A percentile compares a stretch with the other conserved stretches of the same genome.
phyloP scores from a whole-genome alignment of 2,329 filamentous ascomycete genomes.

The Ceratocystis eucalypticola region DNA sequence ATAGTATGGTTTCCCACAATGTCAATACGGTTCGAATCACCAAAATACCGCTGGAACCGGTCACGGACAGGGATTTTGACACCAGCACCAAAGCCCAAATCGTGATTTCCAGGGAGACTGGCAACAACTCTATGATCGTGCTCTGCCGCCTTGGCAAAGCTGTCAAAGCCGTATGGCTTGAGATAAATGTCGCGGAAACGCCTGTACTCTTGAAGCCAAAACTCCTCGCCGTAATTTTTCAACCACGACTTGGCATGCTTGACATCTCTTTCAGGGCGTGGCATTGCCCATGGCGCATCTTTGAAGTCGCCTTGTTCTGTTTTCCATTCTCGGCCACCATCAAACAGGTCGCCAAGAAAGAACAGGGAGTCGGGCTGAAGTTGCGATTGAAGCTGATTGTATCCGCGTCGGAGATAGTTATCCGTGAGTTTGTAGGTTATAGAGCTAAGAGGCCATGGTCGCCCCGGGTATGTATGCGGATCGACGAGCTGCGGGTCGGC shows the following conservation, averaged over 20 bases:
- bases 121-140: conserved; percentile 65
- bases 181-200: conserved; percentile 83
- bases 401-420: conserved; percentile 75
- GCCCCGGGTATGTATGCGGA: conserved; percentile 84
- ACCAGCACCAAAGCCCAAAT: conserved; percentile 77
- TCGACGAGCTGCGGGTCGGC: conserved; percentile 89
- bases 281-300: conserved; percentile 45
- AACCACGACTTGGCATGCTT: conserved; percentile 51
- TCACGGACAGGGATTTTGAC: conserved; percentile 69
- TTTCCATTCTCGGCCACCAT: conserved; percentile 90
- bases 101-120: conserved; percentile 86
- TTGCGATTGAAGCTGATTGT: conserved; percentile 58
- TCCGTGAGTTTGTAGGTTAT: conserved; percentile 57
- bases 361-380: conserved; percentile 77
- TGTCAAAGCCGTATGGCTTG: conserved; percentile 34
- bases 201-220: conserved; percentile 75
- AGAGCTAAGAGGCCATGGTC: conserved; percentile 46
- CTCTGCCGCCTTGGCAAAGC: conserved; percentile 42
- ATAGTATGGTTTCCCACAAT: conserved; percentile 91
- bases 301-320: conserved; percentile 48
- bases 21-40: conserved; percentile 80
- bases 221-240: conserved; percentile 62
- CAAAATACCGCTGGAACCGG: conserved; percentile 78
- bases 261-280: conserved; percentile 38
- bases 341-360: conserved; percentile 89